Evolutionary conservation across 202 grass and related monocot genomes (phyloP), one percentile per base, ranked within the genome.

Genomic region (Schoenoplectus tabernaemontani): DNA sequence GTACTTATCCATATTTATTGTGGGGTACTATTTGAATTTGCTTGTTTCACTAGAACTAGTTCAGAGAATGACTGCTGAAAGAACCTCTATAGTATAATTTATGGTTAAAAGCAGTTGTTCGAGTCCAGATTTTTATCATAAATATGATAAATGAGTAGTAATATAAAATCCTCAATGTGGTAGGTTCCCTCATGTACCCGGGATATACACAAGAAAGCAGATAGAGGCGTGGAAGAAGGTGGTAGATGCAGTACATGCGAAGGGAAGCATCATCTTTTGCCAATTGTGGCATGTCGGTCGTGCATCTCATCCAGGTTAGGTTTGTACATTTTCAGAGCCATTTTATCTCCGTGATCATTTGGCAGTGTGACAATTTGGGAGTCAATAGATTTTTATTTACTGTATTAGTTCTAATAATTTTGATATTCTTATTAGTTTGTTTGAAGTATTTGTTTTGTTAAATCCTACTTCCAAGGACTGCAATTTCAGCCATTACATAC

Each of bases 271-370:
- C 30, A 85, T 98, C 73, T 89, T 98, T 86, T 98, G 96, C 47
- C 96, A 95, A 64, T 56, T 98, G 22, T 98, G 96, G 96, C 96
- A 98, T 72, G 96, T 95, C 64, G 96, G 96, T n/a, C 76, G 89
- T 30, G 96, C 96, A 72, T 98, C 96, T 80, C 89, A 98, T 83
- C 84, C 88, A 91, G 88, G 96, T 96, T 60, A 41, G 0, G 56
- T 77, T 11, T 37, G 50, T 38, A 16, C 50, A 26, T 42, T 68
- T 64, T 22, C 4, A 68, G 22, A 43, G 22, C 42, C 32, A 11
- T 72, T 47, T 23, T 59, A 8, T 28, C 26, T 32, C 4, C 30
- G 9, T 51, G 13, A 53, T 9, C 15, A 34, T 54, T 75, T 75
- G 44, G 5, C 69, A 73, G 13, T 17, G 1, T 72, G 34, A 20